Conservation (phyloP, 1,284 basidiomycete species). For the Peniophora sp. region DNA sequence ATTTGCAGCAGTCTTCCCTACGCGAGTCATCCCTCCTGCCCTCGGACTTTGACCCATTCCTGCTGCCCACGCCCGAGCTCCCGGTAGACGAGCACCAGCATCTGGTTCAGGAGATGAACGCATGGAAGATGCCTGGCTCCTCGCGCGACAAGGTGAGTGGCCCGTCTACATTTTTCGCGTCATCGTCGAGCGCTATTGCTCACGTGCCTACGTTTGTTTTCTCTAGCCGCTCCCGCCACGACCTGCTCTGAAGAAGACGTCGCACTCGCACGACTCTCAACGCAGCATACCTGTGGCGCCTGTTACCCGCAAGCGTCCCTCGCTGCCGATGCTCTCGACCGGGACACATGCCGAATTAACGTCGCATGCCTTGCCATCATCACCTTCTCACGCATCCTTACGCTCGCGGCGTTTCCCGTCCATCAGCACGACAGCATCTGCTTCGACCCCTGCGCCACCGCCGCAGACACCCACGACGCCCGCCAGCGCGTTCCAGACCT, state of each 20-base stretch:
- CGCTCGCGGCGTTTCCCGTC: background rate
- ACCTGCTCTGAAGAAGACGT: background rate
- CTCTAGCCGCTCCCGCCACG: conserved; percentile 4
- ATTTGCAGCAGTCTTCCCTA: conserved; percentile 7
- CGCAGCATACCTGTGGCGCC: background rate
- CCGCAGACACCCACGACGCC: background rate
- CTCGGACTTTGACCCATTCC: conserved; percentile 7
- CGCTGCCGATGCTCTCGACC: conserved; percentile 1
- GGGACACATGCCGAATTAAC: background rate
- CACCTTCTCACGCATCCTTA: conserved; percentile 6
- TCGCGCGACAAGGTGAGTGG: conserved; percentile 11
- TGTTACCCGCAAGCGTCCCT: background rate
- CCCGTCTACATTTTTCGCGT: background rate
- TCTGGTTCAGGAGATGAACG: conserved; percentile 12
- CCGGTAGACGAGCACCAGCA: conserved; percentile 9
- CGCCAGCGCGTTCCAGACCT: background rate
- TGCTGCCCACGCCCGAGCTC: conserved; percentile 2
- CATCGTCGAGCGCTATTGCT: conserved; percentile 5
- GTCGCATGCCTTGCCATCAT: conserved; percentile 8
- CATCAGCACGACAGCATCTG: background rate
- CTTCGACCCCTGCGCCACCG: background rate
- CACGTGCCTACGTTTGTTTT: conserved; percentile 1
- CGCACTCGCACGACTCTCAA: background rate
- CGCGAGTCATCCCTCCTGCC: conserved; percentile 14
- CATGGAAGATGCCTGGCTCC: conserved; percentile 10